phyloP scores from a whole-genome alignment of 768 basidiomycete genomes.

The Phlebiopsis flavidoalba region DNA sequence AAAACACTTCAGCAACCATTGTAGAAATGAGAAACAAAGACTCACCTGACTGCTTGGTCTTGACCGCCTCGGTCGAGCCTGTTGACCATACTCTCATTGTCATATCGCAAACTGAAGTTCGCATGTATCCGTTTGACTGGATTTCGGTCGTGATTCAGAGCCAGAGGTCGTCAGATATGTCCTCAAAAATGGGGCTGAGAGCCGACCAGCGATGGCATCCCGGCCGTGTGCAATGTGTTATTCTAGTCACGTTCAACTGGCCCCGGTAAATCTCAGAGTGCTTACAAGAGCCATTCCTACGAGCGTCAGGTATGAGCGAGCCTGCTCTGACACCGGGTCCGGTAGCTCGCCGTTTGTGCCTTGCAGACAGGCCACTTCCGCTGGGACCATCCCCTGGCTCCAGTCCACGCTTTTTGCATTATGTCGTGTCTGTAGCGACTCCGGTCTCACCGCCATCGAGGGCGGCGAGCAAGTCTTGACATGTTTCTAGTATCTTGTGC shows the following conservation, averaged over 20 bases:
- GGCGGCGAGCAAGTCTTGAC: slow-evolving; percentile 12
- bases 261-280: background rate
- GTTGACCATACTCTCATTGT: slow-evolving; percentile 41
- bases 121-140: background rate
- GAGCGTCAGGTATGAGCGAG: background rate
- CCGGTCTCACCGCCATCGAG: slow-evolving; percentile 2
- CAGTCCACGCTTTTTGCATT: background rate
- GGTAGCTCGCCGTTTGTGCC: background rate
- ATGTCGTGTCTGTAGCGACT: background rate
- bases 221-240: background rate
- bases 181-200: background rate
- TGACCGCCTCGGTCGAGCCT: slow-evolving; percentile 52
- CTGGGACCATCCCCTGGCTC: background rate
- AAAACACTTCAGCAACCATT: background rate
- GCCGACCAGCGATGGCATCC: background rate
- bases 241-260: background rate
- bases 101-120: slow-evolving; percentile 36
- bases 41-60: slow-evolving; percentile 49
- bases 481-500: background rate
- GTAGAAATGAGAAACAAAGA: background rate
- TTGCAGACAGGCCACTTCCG: background rate
- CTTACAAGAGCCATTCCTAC: background rate
- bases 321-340: background rate
- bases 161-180: too few species aligned
- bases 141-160: too few species aligned